A percentile compares a stretch with the other conserved stretches of the same genome.
These are phyloP conservation scores for Lactarius sp. DNA, from an alignment of 768 basidiomycete genomes.

Conservation along the genomic window DNA sequence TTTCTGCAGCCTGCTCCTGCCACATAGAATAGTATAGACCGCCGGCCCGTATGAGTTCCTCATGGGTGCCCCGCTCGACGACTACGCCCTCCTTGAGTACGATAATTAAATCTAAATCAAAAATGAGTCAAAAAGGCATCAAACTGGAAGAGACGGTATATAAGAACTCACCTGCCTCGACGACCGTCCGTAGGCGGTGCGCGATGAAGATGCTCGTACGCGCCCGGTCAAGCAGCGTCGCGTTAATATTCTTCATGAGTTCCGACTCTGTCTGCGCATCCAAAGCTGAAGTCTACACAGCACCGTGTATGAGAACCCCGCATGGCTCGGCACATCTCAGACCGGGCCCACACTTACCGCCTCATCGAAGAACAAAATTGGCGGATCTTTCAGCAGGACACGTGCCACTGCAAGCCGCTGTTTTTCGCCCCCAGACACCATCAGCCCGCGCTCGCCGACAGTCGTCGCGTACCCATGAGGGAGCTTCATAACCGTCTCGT, in stretches of 20 bases:
- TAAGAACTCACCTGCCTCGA: constrained; percentile 68
- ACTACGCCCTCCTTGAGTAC: constrained; percentile 89
- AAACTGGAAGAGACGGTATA: background rate
- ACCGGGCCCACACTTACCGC: constrained; percentile 54
- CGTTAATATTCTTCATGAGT: constrained; percentile 91
- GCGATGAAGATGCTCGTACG: constrained; percentile 97
- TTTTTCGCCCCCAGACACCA: constrained; percentile 99
- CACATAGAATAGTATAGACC: constrained; percentile 82
- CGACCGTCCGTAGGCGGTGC: constrained; percentile 83
- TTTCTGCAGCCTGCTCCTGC: constrained; percentile 57
- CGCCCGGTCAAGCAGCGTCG: constrained; percentile 63
- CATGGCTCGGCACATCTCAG: background rate
- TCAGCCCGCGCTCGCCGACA: constrained; percentile 93
- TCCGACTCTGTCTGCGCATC: constrained; percentile 94
- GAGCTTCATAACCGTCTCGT: constrained; percentile 69
- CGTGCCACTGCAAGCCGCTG: constrained; percentile 93
- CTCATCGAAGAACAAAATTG: constrained; percentile 97
- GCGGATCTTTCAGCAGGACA: constrained; percentile 88
- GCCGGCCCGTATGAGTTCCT: constrained; percentile 65
- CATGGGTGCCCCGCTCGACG: constrained; percentile 91
- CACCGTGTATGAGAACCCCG: constrained; percentile 5
- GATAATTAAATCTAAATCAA: constrained; percentile 73
- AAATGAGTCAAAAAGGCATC: background rate
- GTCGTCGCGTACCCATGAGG: constrained; percentile 86
- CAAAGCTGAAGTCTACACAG: constrained; percentile 80